phyloP scores from a whole-genome alignment of 768 basidiomycete genomes.

The Macrocybe gigantea region DNA sequence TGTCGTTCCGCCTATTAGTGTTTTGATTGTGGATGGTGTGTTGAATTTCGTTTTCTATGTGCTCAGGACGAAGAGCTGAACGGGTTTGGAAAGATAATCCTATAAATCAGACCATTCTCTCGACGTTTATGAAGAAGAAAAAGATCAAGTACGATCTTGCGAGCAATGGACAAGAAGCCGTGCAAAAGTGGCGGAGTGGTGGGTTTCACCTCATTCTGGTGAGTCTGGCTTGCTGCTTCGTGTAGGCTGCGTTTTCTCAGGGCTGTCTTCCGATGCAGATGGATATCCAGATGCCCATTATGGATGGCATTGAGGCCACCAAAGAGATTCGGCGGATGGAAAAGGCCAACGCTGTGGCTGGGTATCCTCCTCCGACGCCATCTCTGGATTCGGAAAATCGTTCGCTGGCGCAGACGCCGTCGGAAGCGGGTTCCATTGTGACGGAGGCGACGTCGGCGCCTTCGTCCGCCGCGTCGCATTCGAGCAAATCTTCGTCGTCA shows the following conservation, averaged over 20 bases:
- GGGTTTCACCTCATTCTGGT: conserved; percentile 95
- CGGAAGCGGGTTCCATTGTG: conserved; percentile 10
- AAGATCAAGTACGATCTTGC: conserved; percentile 94
- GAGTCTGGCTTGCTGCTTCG: conserved; percentile 19
- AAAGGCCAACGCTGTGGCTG: conserved; percentile 55
- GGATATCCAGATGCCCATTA: conserved; percentile 99
- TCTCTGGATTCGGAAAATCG: conserved; percentile 36
- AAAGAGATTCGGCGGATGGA: conserved; percentile 91
- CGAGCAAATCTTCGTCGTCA: conserved; percentile 43
- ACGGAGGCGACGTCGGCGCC: too few relatives aligned
- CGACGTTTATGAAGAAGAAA: conserved; percentile 96
- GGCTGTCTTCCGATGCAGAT: conserved; percentile 50
- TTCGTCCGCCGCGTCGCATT: conserved; percentile 48
- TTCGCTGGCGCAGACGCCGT: conserved; percentile 20
- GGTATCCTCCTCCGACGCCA: conserved; percentile 67
- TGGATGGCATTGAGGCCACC: conserved; percentile 97
- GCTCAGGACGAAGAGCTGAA: conserved; percentile 4
- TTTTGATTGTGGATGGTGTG: conserved; percentile 95
- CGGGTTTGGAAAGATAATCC: conserved; percentile 72
- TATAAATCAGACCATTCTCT: conserved; percentile 95
- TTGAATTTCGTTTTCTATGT: conserved; percentile 7
- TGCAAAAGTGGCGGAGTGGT: conserved; percentile 91
- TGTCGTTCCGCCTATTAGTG: conserved; percentile 94
- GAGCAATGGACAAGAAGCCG: conserved; percentile 92
- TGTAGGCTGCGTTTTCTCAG: not conserved